Conservation (phyloP, 2,329 filamentous ascomycete genomes). For the Sclerotiophoma versabilis region DNA sequence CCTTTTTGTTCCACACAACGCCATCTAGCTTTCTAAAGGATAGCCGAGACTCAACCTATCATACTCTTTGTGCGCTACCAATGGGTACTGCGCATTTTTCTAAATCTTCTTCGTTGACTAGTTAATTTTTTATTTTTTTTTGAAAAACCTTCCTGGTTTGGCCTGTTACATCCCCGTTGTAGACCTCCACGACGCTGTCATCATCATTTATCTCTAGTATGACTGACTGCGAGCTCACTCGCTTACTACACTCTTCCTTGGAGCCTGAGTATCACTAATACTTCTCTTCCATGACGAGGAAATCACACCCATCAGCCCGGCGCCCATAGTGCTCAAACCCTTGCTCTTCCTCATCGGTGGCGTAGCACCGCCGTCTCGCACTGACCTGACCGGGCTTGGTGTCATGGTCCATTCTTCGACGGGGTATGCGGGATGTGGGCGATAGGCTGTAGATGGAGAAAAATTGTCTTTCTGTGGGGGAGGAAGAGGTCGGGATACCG, state of each 20-base stretch:
- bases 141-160: too few relatives aligned
- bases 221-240: conserved; percentile 1
- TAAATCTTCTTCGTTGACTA: too few relatives aligned
- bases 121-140: too few relatives aligned
- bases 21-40: too few relatives aligned
- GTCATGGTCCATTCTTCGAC: conserved; percentile 38
- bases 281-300: conserved; percentile 35
- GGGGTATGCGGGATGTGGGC: conserved; percentile 34
- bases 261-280: neutral
- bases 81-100: too few relatives aligned
- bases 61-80: too few relatives aligned
- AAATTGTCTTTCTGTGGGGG: conserved; percentile 29
- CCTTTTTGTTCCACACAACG: too few relatives aligned
- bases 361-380: conserved; percentile 29
- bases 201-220: too few relatives aligned
- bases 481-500: conserved; percentile 18
- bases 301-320: conserved; percentile 31
- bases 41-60: too few relatives aligned
- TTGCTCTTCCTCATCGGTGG: conserved; percentile 26
- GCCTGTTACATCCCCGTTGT: too few relatives aligned
- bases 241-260: neutral
- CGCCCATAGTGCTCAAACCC: conserved; percentile 9
- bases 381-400: conserved; percentile 38
- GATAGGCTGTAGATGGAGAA: conserved; percentile 26
- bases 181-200: too few relatives aligned